phyloP scores from a whole-genome alignment of 768 basidiomycete genomes.

The Rhizopogon salebrosus region DNA sequence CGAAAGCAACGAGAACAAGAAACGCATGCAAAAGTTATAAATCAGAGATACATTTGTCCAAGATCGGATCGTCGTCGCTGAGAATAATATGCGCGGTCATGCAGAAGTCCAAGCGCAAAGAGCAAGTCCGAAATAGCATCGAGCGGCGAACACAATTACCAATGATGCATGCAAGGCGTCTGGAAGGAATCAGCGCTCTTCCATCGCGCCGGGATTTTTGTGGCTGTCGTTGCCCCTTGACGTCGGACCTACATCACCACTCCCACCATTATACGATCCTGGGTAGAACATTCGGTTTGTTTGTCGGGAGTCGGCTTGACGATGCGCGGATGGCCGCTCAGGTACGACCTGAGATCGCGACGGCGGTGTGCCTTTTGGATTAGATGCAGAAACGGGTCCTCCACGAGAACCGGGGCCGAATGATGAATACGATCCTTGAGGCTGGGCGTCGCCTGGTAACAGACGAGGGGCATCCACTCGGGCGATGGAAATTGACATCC shows the following conservation, averaged over 20 bases:
- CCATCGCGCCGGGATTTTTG: slow-evolving; percentile 12
- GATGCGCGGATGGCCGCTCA: slow-evolving; percentile 15
- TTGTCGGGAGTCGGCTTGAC: slow-evolving; percentile 19
- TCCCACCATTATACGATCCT: slow-evolving; percentile 12
- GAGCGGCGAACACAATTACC: not conserved
- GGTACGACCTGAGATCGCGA: slow-evolving; percentile 12
- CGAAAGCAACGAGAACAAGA: slow-evolving; percentile 22
- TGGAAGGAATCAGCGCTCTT: slow-evolving; percentile 8
- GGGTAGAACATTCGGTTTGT: slow-evolving; percentile 14
- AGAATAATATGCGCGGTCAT: slow-evolving; percentile 4
- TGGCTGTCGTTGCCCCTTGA: slow-evolving; percentile 18
- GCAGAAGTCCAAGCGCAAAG: slow-evolving; percentile 3
- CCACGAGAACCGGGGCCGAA: slow-evolving; percentile 14
- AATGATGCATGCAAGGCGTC: not conserved
- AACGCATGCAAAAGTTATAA: slow-evolving; percentile 19
- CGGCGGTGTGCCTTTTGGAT: slow-evolving; percentile 17
- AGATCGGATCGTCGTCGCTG: slow-evolving; percentile 8
- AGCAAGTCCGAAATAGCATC: not conserved
- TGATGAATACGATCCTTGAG: slow-evolving; percentile 9
- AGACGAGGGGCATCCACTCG: slow-evolving; percentile 41
- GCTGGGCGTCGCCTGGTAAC: slow-evolving; percentile 1
- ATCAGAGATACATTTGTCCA: slow-evolving; percentile 24
- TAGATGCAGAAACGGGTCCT: slow-evolving; percentile 7
- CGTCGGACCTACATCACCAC: slow-evolving; percentile 8
- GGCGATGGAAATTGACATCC: slow-evolving; percentile 44